Conservation (phyloP, 2,329 filamentous ascomycete species). For the Cytospora schulzeri region DNA sequence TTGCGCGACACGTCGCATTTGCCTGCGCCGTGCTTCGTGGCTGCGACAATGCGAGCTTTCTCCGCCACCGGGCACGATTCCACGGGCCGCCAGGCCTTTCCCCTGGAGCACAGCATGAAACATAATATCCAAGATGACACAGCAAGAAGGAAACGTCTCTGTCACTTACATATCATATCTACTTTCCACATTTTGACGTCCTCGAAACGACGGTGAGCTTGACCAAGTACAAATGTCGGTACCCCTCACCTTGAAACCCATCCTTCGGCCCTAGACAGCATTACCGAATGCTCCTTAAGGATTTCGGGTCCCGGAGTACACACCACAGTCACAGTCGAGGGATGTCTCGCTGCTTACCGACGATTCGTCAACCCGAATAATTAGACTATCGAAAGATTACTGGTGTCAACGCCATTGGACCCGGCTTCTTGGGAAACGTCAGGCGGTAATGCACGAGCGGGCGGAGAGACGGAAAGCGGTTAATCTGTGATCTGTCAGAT, state of each 20-base stretch:
- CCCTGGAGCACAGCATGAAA: background rate
- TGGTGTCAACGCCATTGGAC: slow-evolving; percentile 18
- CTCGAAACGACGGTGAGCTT: background rate
- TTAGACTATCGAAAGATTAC: slow-evolving; percentile 6
- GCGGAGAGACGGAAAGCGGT: slow-evolving; percentile 22
- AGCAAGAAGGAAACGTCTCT: background rate
- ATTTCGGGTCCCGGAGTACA: background rate
- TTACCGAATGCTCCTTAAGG: background rate
- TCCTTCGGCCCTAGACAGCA: background rate
- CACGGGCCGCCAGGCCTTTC: background rate
- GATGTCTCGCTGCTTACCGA: slow-evolving; percentile 8
- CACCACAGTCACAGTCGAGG: background rate
- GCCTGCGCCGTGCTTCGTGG: background rate
- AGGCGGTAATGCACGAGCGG: slow-evolving; percentile 19
- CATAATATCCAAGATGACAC: background rate
- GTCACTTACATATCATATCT: background rate
- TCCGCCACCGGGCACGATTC: background rate
- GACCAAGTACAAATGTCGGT: background rate
- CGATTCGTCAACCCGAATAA: slow-evolving; percentile 10
- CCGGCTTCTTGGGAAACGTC: slow-evolving; percentile 22
- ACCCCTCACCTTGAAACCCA: background rate
- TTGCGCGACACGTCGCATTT: slow-evolving; percentile 3
- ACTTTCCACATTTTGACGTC: background rate
- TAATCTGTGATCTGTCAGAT: slow-evolving; percentile 16
- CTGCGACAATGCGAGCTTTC: background rate